phyloP scores from a whole-genome alignment of 2,329 filamentous ascomycete species.

The Xylariaceae sp. region DNA sequence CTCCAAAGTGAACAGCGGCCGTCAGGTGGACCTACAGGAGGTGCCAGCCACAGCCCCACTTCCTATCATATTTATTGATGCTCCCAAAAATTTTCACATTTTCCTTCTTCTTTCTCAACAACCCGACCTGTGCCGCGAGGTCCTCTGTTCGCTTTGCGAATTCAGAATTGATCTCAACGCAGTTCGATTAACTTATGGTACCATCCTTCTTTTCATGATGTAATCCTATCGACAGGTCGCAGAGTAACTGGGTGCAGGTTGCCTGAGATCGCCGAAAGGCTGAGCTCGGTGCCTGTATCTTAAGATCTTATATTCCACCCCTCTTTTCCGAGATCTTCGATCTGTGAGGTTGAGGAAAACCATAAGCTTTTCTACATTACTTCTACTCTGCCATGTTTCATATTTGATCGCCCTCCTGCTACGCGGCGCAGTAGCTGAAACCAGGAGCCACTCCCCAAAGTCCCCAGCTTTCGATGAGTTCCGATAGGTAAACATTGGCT shows the following conservation, averaged over 20 bases:
- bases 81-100: slow-evolving; percentile 24
- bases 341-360: slow-evolving; percentile 87
- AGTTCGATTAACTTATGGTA: slow-evolving; percentile 81
- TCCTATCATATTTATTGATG: slow-evolving; percentile 14
- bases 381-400: background rate
- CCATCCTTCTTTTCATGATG: slow-evolving; percentile 69
- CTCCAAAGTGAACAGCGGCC: too few relatives aligned
- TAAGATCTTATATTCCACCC: slow-evolving; percentile 82
- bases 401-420: too few relatives aligned
- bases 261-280: slow-evolving; percentile 64
- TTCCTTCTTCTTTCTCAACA: slow-evolving; percentile 38
- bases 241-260: slow-evolving; percentile 64
- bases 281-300: slow-evolving; percentile 61
- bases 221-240: slow-evolving; percentile 95
- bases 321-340: slow-evolving; percentile 88
- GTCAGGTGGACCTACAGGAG: too few relatives aligned
- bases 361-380: slow-evolving; percentile 69
- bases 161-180: slow-evolving; percentile 75
- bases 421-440: background rate
- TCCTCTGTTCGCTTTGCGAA: slow-evolving; percentile 61
- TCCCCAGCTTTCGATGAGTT: too few relatives aligned
- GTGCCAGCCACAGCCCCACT: slow-evolving; percentile 15
- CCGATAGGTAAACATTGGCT: too few relatives aligned
- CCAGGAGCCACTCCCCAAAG: background rate
- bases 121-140: slow-evolving; percentile 82